Base-by-base conservation (phyloP, 2,329 filamentous ascomycete species). In the Lasiodiplodia sp. region DNA sequence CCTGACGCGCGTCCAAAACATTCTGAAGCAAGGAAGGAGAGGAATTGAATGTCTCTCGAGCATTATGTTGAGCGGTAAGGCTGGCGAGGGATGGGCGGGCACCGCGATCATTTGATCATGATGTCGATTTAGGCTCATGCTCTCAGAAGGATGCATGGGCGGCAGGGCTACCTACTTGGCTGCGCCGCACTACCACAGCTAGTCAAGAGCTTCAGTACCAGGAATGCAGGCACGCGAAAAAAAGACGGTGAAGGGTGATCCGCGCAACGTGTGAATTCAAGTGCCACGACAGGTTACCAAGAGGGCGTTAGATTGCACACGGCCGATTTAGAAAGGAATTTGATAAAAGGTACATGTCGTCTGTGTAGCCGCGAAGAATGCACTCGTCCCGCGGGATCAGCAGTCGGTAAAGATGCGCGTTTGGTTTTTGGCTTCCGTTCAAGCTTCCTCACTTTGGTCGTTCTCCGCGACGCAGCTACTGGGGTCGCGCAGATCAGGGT, bases 391-490 rank as follows among this genome's bases (percentile, higher is more conserved):
- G 31, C 31, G 31, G 60, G 60, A 40, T 52, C 34, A n/a, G 60
- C 28, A 64, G 44, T 5, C 40, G 60, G 60, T 40, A 52, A 64
- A 11, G 60, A 64, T 64, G 44, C 60, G 51, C 60, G 60, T 64
- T 64, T 64, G 31, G 21, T 64, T 51, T 53, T 64, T 64, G 60
- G 47, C 60, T 64, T 21, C 60, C 60, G 60, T 64, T 64, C 60
- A 64, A 64, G 60, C 58, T 63, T 63, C 58, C 38, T 63, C 44
- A 51, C 58, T 52, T 52, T 63, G 58, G 60, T n/a, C n/a, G 16
- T 23, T 14, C 60, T 64, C 60, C 60, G 60, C 60, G 28, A 21
- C 60, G 16, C 16, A 64, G n/a, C 18, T 28, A 44, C 58, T 47
- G 58, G 58, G 58, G 44, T 25, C 18, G 58, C 51, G 60, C 60